phyloP scores from a whole-genome alignment of 2,329 filamentous ascomycete genomes.

The Paramyrothecium sp. region DNA sequence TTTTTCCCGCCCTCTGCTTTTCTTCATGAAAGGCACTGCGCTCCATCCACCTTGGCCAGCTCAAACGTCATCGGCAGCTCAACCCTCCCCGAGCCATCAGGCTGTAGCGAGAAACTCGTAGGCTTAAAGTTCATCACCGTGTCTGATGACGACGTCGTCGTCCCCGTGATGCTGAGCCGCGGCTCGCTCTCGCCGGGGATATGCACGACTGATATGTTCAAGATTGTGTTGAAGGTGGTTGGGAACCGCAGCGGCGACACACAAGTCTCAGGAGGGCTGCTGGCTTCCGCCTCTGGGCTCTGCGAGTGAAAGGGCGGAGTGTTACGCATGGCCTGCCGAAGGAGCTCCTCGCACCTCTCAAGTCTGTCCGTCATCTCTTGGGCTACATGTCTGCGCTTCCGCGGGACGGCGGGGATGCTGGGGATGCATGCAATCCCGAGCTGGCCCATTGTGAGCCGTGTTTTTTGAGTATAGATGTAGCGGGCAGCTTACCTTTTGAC shows the following conservation, averaged over 20 bases:
- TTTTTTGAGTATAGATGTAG: background rate
- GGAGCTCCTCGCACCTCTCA: conserved; percentile 19
- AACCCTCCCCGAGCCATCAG: background rate
- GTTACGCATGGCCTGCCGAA: conserved; percentile 12
- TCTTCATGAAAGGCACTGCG: background rate
- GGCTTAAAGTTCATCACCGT: background rate
- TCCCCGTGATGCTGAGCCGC: background rate
- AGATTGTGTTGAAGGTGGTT: background rate
- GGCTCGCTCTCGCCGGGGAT: background rate
- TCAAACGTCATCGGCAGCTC: background rate
- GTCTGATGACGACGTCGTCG: background rate
- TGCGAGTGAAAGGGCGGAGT: background rate
- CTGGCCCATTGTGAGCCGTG: conserved; percentile 5
- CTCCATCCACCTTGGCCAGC: background rate
- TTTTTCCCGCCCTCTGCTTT: background rate
- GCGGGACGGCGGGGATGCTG: conserved; percentile 24
- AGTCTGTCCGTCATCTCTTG: conserved; percentile 24
- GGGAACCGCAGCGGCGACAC: background rate
- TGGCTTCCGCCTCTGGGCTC: background rate
- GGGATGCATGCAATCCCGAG: conserved; percentile 21
- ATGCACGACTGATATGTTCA: background rate
- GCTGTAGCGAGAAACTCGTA: background rate
- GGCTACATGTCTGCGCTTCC: conserved; percentile 24
- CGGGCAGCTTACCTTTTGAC: conserved; percentile 19
- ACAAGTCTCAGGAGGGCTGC: background rate